These are phyloP conservation scores for Polyporus arcularius DNA, from an alignment of 768 basidiomycete genomes.

Conservation along the genomic window DNA sequence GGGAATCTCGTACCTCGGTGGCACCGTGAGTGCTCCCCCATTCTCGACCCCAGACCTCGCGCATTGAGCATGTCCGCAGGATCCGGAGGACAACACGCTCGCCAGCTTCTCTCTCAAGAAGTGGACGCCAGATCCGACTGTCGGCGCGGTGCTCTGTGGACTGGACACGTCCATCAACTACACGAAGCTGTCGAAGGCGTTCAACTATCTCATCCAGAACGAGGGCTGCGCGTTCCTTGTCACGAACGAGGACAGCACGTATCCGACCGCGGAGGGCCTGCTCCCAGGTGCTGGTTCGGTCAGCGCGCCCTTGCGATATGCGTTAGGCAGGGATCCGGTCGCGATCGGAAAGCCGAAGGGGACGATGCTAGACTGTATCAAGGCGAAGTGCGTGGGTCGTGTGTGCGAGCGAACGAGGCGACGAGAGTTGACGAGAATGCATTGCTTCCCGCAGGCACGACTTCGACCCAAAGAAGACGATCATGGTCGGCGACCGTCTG, in stretches of 20 bases:
- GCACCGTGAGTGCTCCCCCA: slow-evolving; percentile 61
- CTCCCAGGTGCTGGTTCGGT: slow-evolving; percentile 87
- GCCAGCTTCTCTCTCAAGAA: slow-evolving; percentile 64
- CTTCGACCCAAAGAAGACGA: slow-evolving; percentile 82
- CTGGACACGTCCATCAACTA: slow-evolving; percentile 88
- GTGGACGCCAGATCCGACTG: slow-evolving; percentile 73
- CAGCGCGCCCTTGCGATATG: slow-evolving; percentile 78
- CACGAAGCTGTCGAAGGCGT: slow-evolving; percentile 91
- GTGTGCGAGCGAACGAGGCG: not conserved
- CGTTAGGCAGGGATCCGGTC: slow-evolving; percentile 68
- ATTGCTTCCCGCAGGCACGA: slow-evolving; percentile 55
- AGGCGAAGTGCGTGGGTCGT: slow-evolving; percentile 55
- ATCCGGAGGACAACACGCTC: slow-evolving; percentile 81
- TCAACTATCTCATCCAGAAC: slow-evolving; percentile 84
- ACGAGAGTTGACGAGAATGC: not conserved
- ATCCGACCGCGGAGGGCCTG: slow-evolving; percentile 69
- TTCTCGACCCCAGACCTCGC: not conserved
- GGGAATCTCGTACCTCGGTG: slow-evolving; percentile 78
- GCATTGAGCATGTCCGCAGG: slow-evolving; percentile 44
- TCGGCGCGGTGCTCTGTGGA: slow-evolving; percentile 95
- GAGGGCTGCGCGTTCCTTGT: slow-evolving; percentile 81
- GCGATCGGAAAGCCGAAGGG: slow-evolving; percentile 89
- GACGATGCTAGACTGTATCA: slow-evolving; percentile 93
- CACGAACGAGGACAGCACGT: slow-evolving; percentile 94
- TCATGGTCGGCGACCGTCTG: slow-evolving; percentile 96